Base-by-base conservation (phyloP, 768 basidiomycete genomes). In the Russula brevipes region DNA sequence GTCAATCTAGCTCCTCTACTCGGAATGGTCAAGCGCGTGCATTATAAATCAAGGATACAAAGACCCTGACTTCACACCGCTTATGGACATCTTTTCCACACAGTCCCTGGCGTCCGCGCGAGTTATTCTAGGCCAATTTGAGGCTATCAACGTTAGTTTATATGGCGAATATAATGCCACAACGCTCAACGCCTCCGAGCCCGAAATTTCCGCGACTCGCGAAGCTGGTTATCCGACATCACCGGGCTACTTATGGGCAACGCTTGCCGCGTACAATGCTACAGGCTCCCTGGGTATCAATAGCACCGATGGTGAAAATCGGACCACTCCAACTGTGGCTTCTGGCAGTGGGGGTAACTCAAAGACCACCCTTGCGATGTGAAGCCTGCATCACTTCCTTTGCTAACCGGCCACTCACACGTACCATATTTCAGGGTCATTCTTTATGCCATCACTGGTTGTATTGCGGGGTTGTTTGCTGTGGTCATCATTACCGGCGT, bases 401-500 rank as follows among this genome's bases (percentile, higher is more conserved):
- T 50, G 17, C 4, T 31, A 31, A 9, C 39, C 66, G 64, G 63
- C 50, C 53, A 51, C 52, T 64, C 31, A 59, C 19, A 44, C 14
- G 17, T 24, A 12, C 38, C 52, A n/a, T 17, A 17, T 36, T 3
- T 4, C 58, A 87, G 90, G 91, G 88, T 92, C 59, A 80, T 92
- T 35, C 77, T 92, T 19, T 96, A 96, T 71, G 84, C 85, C 4
- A 92, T 96, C 68, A 94, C 92, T 1, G 94, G 91, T 4, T 87
- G 89, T 66, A 92, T 98, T 44, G 90, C 91, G 30, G 83, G 85
- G 31, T 77, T 94, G 24, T 95, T 97, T 75, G 84, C 86, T 65
- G 76, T 89, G 51, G 92, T 97, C 63, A 89, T 97, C 66, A 75
- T 94, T 12, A 87, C 89, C 17, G 94, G 94, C 17, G 89, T 90